Percentiles rank a stretch among this genome's conserved stretches.
phyloP scores from a whole-genome alignment of 306 rosid species.

The Rosa lucieae region DNA sequence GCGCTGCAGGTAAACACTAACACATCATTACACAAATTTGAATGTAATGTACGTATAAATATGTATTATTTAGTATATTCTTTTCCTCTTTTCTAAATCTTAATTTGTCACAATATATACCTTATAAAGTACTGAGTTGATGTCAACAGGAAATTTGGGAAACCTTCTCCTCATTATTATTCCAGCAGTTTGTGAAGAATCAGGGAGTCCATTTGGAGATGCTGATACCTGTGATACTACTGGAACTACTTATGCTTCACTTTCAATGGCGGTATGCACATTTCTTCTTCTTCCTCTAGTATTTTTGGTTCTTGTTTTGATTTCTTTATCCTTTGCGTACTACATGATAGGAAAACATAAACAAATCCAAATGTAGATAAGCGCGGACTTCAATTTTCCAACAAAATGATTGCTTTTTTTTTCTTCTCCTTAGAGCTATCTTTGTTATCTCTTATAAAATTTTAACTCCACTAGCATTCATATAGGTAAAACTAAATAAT shows the following conservation, averaged over 20 bases:
- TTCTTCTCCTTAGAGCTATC: too few relatives aligned
- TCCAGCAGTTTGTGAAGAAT: constrained; percentile 58
- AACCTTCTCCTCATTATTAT: constrained; percentile 48
- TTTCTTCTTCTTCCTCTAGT: not conserved
- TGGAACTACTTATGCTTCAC: constrained; percentile 54
- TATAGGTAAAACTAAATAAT: too few relatives aligned
- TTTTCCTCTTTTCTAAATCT: not conserved
- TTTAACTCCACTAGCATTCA: not conserved
- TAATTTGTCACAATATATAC: not conserved
- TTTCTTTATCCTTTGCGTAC: not conserved
- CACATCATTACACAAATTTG: not conserved
- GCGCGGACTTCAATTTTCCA: too few relatives aligned
- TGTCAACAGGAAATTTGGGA: constrained; percentile 52
- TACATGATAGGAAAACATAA: too few relatives aligned
- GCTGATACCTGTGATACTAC: constrained; percentile 39
- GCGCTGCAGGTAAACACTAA: constrained; percentile 47
- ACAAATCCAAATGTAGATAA: not conserved
- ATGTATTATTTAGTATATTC: too few relatives aligned
- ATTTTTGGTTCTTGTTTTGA: not conserved
- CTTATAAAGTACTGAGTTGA: not conserved
- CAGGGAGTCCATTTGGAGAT: constrained; percentile 60
- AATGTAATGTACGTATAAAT: too few relatives aligned
- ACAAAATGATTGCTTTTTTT: too few relatives aligned
- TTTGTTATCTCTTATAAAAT: not conserved
- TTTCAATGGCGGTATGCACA: constrained; percentile 51